Base-by-base conservation (phyloP, 176 grass and related monocot genomes). In the Otatea glauca region DNA sequence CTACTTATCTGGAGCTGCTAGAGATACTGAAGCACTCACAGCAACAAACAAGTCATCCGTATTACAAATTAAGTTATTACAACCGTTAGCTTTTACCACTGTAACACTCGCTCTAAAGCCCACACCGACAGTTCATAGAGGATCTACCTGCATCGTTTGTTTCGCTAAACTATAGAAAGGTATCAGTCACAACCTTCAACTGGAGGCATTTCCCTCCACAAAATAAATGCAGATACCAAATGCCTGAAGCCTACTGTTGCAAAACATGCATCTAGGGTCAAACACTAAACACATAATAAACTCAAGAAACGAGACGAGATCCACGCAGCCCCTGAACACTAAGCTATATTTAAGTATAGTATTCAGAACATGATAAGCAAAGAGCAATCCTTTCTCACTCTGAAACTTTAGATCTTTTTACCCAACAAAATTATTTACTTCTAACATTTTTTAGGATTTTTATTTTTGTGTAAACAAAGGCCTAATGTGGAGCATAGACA, bases 141-240 rank as follows among this genome's bases (percentile, higher is more conserved):
- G 35, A 75, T 58, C 23, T 18, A 58, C 49, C 20, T 20, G 35
- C 44, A 11, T 44, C 23, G 35, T 39, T 62, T 49, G 8, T 56
- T 43, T 78, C 47, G 51, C 37, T 86, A 68, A 83, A 90, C 61
- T 78, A 74, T 74, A 34, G 49, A 14, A 79, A 66, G 68, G 9
- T n/a, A 45, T 44, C 59, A 37, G n/a, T 67, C 48, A 10, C 51
- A 49, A 9, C 12, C 37, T 64, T 51, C 17, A 56, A n/a, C 62
- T 9, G 29, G 17, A 75, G 14, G 50, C 69, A 73, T 51, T n/a
- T 70, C 25, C 11, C 59, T 2, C 14, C 2, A 37, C 17, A 67
- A 59, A 86, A 63, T 37, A 20, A 41, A 13, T 34, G 56, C 37
- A 51, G 72, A 73, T 59, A 66, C 11, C 18, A 54, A 38, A 72